Conservation (phyloP, 305 asterid genomes). For the Solanum aculeatissimum region DNA sequence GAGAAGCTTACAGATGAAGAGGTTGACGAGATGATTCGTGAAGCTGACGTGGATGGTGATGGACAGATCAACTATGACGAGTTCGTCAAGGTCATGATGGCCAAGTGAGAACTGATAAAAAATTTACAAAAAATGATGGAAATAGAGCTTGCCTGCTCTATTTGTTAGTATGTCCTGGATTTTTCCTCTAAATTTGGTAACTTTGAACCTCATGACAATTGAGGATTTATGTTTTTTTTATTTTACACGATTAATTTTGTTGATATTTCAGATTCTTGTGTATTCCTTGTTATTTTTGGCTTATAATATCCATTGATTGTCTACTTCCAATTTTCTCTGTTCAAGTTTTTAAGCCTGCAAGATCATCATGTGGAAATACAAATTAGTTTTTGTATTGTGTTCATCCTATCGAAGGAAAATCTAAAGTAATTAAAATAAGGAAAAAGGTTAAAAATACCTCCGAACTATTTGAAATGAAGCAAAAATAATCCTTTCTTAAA, state of each 20-base stretch:
- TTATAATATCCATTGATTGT: not conserved
- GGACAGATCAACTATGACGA: slow-evolving; percentile 33
- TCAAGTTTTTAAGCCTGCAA: not conserved
- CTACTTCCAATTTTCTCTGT: not conserved
- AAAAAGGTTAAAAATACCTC: no score
- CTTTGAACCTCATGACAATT: slow-evolving; percentile 19
- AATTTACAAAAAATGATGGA: no score
- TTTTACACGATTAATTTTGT: slow-evolving; percentile 3
- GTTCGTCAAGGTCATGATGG: slow-evolving; percentile 31
- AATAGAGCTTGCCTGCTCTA: slow-evolving; percentile 8
- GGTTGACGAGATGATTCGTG: slow-evolving; percentile 28
- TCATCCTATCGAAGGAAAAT: no score
- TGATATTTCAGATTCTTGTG: not conserved
- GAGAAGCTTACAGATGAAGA: slow-evolving; percentile 29
- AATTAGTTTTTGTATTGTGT: not conserved
- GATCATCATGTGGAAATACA: not conserved
- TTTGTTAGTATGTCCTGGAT: slow-evolving; percentile 11
- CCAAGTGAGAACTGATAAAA: slow-evolving; percentile 13
- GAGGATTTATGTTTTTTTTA: slow-evolving; percentile 11
- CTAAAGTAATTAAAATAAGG: no score
- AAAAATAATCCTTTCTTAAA: no score
- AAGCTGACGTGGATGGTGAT: slow-evolving; percentile 30
- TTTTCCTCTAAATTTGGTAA: slow-evolving; percentile 16
- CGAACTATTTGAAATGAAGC: no score
- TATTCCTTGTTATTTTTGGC: not conserved